A percentile compares a stretch with the other conserved stretches of the same genome.
phyloP scores from a whole-genome alignment of 2,329 filamentous ascomycete species.

The Colletotrichum limetticola region DNA sequence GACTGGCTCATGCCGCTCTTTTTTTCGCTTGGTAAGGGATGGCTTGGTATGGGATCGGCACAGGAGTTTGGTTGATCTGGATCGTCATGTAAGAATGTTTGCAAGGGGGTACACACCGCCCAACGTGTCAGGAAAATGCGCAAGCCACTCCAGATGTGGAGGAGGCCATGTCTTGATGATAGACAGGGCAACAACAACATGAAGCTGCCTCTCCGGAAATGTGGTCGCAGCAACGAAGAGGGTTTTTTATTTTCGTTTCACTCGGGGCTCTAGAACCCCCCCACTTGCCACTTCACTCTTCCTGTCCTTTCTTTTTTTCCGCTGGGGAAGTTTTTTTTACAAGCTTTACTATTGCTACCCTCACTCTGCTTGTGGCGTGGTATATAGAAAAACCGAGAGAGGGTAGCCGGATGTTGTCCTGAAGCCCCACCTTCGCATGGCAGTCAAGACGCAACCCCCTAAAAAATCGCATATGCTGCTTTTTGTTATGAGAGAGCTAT shows the following conservation, averaged over 20 bases:
- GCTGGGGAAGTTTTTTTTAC: slow-evolving; percentile 19
- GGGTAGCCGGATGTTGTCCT: slow-evolving; percentile 1
- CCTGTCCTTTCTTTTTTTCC: not conserved
- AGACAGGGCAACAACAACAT: slow-evolving; percentile 25
- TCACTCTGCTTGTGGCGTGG: slow-evolving; percentile 32
- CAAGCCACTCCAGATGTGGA: slow-evolving; percentile 33
- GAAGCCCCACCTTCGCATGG: slow-evolving; percentile 4
- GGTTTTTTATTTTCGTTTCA: slow-evolving; percentile 32
- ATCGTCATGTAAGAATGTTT: slow-evolving; percentile 36
- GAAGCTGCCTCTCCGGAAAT: slow-evolving; percentile 19
- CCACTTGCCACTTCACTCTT: slow-evolving; percentile 20
- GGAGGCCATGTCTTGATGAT: slow-evolving; percentile 34
- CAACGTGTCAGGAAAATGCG: slow-evolving; percentile 34
- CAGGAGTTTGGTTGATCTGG: slow-evolving; percentile 35
- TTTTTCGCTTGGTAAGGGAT: slow-evolving; percentile 28
- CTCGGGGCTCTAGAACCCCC: slow-evolving; percentile 15
- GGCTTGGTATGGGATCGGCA: slow-evolving; percentile 36
- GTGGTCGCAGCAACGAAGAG: slow-evolving; percentile 35
- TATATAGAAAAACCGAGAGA: slow-evolving; percentile 22
- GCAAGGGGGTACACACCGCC: slow-evolving; percentile 32
- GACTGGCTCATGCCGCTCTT: slow-evolving; percentile 34
- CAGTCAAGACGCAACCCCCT: slow-evolving; percentile 10
- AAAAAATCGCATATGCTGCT: slow-evolving; percentile 4
- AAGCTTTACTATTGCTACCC: slow-evolving; percentile 29
- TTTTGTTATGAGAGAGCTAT: not conserved